Evolutionary conservation across 352 stramenopile species (phyloP), one percentile per base, ranked within the genome.

Genomic region (Phytopythium ostracodes): DNA sequence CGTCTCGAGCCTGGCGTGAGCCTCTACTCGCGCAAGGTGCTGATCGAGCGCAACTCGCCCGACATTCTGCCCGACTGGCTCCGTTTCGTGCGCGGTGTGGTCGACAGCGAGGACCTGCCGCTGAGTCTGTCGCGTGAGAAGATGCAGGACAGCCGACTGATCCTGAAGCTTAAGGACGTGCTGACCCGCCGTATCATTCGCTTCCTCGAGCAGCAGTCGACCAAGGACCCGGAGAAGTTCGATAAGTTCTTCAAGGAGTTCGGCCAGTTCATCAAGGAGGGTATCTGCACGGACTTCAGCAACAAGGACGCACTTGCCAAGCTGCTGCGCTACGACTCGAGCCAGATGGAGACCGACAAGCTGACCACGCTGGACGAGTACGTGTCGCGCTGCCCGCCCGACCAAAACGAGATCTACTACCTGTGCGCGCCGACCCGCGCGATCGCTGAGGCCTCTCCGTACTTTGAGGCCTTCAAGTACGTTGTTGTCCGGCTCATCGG

Each of bases 341-440:
- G 94, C 58, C 96, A 97, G 56, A 81, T 93, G 33, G 89, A 97
- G 38, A 70, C 70, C 4, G 92, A 87, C 27, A 92, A 99, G 66
- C 72, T 98, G 15, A 95, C 91, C 24, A 98, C 96, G 27, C 77
- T 99, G 10, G 98, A 99, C 67, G 97, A 99, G 77, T 99, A 99
- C 70, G 87, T 99, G 59, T 97, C 90, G 38, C 93, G 97, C 52
- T 95, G 92, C 60, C 79, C 90, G 55, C 92, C 95, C 2, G 90
- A 98, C 61, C 96, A 99, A 74, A 98, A 99, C 65, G 91, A 99
- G 60, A 99, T 99, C 65, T 99, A 99, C 80, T 99, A 99, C 75
- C 65, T 99, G 29, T 97, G 88, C 60, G 97, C 97, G 7, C 98
- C 97, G 29, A 98, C 86, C 44, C 89, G 97, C 33, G 89, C 97